These are phyloP conservation scores for Boletus semigastroideus DNA, from an alignment of 1,284 basidiomycete species.

Conservation along the genomic window DNA sequence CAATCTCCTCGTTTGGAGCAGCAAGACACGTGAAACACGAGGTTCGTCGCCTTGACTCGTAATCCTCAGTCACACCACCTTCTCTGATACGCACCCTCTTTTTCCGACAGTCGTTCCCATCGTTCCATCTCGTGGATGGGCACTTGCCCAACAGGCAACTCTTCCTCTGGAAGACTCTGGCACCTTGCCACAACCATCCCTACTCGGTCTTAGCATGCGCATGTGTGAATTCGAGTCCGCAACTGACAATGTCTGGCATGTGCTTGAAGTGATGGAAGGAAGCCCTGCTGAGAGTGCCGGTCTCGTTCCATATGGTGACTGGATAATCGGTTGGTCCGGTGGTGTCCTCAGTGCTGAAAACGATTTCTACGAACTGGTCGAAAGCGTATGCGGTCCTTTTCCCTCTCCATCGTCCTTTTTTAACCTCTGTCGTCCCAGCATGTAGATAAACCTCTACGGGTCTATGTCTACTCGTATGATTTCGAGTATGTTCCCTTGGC, in stretches of 20 bases:
- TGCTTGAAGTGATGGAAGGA: conserved; percentile 94
- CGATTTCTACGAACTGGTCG: conserved; percentile 96
- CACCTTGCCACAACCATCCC: conserved; percentile 61
- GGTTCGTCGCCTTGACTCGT: conserved; percentile 49
- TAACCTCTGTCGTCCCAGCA: conserved; percentile 55
- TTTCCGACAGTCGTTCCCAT: conserved; percentile 72
- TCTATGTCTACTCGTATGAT: conserved; percentile 97
- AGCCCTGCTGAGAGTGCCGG: conserved; percentile 92
- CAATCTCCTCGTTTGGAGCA: conserved; percentile 87
- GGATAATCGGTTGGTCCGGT: conserved; percentile 93
- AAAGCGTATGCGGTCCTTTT: conserved; percentile 60
- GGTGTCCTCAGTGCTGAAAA: conserved; percentile 90
- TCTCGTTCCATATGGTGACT: conserved; percentile 86
- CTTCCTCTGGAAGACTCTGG: conserved; percentile 38
- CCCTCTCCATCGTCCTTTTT: conserved; percentile 10
- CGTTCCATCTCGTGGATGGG: conserved; percentile 84
- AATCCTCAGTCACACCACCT: conserved; percentile 1
- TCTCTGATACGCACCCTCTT: conserved; percentile 3
- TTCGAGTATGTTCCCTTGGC: conserved; percentile 75
- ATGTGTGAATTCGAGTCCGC: conserved; percentile 87
- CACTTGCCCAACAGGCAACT: conserved; percentile 44
- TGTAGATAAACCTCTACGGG: conserved; percentile 86
- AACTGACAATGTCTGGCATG: conserved; percentile 96
- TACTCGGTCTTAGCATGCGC: conserved; percentile 90
- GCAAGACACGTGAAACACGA: conserved; percentile 81